Base-by-base conservation (phyloP, 345 rosid species). In the Lagerstroemia speciosa region DNA sequence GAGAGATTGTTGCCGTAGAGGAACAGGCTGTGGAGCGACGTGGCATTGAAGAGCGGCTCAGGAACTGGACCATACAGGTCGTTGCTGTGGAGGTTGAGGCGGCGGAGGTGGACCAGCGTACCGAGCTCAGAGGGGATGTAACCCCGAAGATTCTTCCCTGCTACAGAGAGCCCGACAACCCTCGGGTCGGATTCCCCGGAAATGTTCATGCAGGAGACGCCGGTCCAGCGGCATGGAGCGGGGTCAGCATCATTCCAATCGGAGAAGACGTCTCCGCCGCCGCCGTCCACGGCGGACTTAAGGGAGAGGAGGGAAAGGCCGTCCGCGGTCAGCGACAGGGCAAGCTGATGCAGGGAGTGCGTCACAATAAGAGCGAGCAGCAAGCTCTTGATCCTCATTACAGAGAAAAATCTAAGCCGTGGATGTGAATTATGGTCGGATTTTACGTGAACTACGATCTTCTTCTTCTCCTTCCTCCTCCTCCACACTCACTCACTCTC, bases 71-170 rank as follows among this genome's bases (percentile, higher is more conserved):
- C 99, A 37, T 68, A 80, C 52, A 95, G 74, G 57, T 84, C 73
- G 65, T 91, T 94, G 70, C 48, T 76, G 68, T 94, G 99, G 72
- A 94, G 87, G 61, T 94, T 94, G 41, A 94, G 88, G 22, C 97
- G 87, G 34, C 99, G 91, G 77, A 94, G 98, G 68, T 79, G 89
- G 16, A 82, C 27, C 8, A 95, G 76, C 0, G 82, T 85, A 0
- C 99, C 98, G 0, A 95, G 88, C 87, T 95, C 99, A 1, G 98
- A 92, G 2, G 99, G 99, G 36, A 92, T 88, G 31, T 95, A 91
- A 1, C 99, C 98, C 6, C 86, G 86, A 67, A 95, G 91, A 64
- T 67, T 72, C 75, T 86, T 83, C 0, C 85, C 97, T 72, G 99
- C 62, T 62, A 90, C 57, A 5, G 93, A 74, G 69, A 95, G 78